phyloP scores from a whole-genome alignment of 768 basidiomycete species.

The Suillus subalutaceus region DNA sequence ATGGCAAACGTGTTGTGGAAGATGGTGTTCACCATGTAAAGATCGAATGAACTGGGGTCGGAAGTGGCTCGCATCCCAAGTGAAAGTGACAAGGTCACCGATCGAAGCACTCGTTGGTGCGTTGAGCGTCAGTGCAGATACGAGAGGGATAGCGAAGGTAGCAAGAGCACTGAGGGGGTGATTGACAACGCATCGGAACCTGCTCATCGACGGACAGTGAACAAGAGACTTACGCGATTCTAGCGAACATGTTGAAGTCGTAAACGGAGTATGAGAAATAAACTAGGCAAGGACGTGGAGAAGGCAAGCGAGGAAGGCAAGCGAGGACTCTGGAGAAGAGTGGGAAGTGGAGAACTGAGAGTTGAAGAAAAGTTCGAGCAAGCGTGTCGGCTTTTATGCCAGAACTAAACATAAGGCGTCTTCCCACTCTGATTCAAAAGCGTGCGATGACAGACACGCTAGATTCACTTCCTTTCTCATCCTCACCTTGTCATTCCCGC shows the following conservation, averaged over 20 bases:
- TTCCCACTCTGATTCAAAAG: slow-evolving; percentile 23
- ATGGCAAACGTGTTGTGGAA: slow-evolving; percentile 62
- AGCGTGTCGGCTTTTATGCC: slow-evolving; percentile 22
- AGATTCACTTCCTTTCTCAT: slow-evolving; percentile 19
- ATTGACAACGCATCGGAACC: slow-evolving; percentile 32
- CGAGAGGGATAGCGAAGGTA: slow-evolving; percentile 47
- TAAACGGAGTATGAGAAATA: slow-evolving; percentile 16
- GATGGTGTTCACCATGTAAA: slow-evolving; percentile 48
- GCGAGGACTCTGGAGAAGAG: slow-evolving; percentile 7
- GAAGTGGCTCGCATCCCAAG: slow-evolving; percentile 45
- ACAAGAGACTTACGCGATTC: slow-evolving; percentile 43
- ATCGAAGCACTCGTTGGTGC: slow-evolving; percentile 37
- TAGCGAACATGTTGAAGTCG: slow-evolving; percentile 51
- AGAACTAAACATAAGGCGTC: neutral
- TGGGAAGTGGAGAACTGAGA: slow-evolving; percentile 26
- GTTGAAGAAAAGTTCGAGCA: slow-evolving; percentile 10
- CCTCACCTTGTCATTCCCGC: slow-evolving; percentile 7
- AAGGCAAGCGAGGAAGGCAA: neutral
- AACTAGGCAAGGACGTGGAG: slow-evolving; percentile 2
- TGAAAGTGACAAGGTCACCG: slow-evolving; percentile 41
- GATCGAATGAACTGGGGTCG: slow-evolving; percentile 47
- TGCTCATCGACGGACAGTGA: neutral
- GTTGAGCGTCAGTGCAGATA: slow-evolving; percentile 47
- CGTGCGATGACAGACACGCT: slow-evolving; percentile 18
- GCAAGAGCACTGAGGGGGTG: slow-evolving; percentile 40